Base-by-base conservation (phyloP, 768 basidiomycete genomes). In the Xerocomellus amylosporus region DNA sequence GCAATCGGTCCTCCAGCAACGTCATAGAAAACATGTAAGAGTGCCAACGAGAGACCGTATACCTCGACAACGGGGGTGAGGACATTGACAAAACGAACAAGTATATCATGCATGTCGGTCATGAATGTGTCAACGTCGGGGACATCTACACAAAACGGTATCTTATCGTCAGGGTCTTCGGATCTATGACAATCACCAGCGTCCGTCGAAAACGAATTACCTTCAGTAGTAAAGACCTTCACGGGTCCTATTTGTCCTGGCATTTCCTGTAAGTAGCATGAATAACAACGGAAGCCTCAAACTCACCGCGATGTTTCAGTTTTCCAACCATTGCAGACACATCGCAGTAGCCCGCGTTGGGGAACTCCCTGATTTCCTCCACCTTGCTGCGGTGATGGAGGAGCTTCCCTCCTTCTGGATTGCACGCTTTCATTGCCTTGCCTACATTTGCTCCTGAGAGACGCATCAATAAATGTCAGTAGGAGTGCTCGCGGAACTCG, bases 21-120 rank as follows among this genome's bases (percentile, higher is more conserved):
- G 61, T 97, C 93, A 70, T 86, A 87, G 70, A 97, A 97, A 10
- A 98, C 79, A 61, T 94, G 90, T 46, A 95, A 31, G 8, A 85
- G 85, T 0, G 78, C 70, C n/a, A 83, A 68, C 2, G 89, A 84
- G 39, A 96, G 78, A 58, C 79, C 77, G 68, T 90, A 97, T 5
- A 93, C 73, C 19, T 75, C 64, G 2, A 82, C 78, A n/a, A 97
- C 74, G 0, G 84, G 81, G 1, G 71, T 71, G 53, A 93, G 75
- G 26, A 93, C 73, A 42, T 81, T 74, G 19, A 90, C 79, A 65
- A 96, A 93, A 31, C 90, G 81, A 30, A 8, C 28, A 28, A 28
- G 28, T 28, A 28, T 28, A 28, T 28, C 28, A 28, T 28, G 28
- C 28, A 28, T 28, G 28, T 28, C 8, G 28, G 28, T 28, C 28